Conservation (phyloP, 2,329 filamentous ascomycete species). For the Cercospora sp. region DNA sequence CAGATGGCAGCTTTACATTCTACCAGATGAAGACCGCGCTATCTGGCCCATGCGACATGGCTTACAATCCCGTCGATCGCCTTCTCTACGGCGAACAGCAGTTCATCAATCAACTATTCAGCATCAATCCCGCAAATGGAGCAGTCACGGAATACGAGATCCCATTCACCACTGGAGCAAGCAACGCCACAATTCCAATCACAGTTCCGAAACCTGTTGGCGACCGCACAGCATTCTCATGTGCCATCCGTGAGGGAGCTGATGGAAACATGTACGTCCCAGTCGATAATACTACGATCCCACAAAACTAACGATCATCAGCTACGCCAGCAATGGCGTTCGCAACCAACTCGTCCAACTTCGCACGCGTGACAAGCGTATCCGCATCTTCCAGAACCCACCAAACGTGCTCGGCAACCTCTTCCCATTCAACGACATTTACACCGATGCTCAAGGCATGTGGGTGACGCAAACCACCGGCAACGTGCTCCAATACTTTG, state of each 20-base stretch:
- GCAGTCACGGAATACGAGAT: constrained; percentile 20
- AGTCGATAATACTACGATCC: accelerated
- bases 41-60: constrained; percentile 24
- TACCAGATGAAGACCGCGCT: constrained; percentile 18
- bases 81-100: constrained; percentile 18
- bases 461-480: constrained; percentile 28
- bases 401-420: constrained; percentile 25
- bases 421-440: constrained; percentile 28
- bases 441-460: constrained; percentile 22
- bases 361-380: constrained; percentile 12
- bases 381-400: constrained; percentile 24
- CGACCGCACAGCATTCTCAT: constrained; percentile 19
- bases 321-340: constrained; percentile 22
- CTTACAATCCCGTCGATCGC: constrained; percentile 18
- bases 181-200: constrained; percentile 6
- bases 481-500: constrained; percentile 23
- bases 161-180: constrained; percentile 17
- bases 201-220: constrained; percentile 4
- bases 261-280: constrained; percentile 28
- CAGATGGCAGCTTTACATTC: constrained; percentile 18
- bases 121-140: constrained; percentile 17
- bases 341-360: constrained; percentile 29
- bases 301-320: not conserved
- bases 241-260: constrained; percentile 21
- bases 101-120: constrained; percentile 22